These are phyloP conservation scores for Neodidymelliopsis sp. DNA, from an alignment of 2,329 filamentous ascomycete genomes.

Conservation along the genomic window DNA sequence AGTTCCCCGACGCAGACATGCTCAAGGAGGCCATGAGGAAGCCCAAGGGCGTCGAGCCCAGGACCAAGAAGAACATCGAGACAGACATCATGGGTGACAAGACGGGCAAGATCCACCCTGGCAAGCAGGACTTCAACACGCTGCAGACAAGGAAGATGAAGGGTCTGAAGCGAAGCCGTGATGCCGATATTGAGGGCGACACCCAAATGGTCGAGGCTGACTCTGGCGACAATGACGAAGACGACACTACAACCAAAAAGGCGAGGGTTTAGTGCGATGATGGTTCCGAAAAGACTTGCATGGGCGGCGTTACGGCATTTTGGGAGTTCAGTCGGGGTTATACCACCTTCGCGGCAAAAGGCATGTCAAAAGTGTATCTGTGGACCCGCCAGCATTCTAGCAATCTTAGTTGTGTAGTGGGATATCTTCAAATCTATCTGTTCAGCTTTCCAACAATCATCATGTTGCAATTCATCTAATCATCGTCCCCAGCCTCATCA, in stretches of 20 bases:
- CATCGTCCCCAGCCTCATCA: conserved; percentile 66
- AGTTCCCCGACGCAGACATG: conserved; percentile 78
- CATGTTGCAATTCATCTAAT: conserved; percentile 14
- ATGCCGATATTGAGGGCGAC: conserved; percentile 33
- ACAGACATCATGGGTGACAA: conserved; percentile 95
- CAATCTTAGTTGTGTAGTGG: conserved; percentile 9
- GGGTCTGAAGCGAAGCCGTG: conserved; percentile 83
- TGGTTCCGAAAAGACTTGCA: conserved; percentile 24
- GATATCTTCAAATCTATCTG: conserved; percentile 14
- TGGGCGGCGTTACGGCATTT: conserved; percentile 41
- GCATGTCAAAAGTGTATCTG: conserved; percentile 19
- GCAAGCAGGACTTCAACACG: conserved; percentile 84
- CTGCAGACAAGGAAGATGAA: conserved; percentile 99
- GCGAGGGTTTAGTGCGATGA: conserved; percentile 22
- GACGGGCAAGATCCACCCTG: conserved; percentile 89
- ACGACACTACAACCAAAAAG: conserved; percentile 39
- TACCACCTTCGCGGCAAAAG: conserved; percentile 30
- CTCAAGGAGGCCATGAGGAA: conserved; percentile 92
- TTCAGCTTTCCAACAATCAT: conserved; percentile 2
- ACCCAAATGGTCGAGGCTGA: conserved; percentile 9
- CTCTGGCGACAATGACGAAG: conserved; percentile 18
- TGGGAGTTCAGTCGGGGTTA: conserved; percentile 29
- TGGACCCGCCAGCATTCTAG: not conserved
- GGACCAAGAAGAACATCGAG: conserved; percentile 94
- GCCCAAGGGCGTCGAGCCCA: conserved; percentile 75